Conservation (phyloP, 2,329 filamentous ascomycete genomes). For the Talaromyces sp. region DNA sequence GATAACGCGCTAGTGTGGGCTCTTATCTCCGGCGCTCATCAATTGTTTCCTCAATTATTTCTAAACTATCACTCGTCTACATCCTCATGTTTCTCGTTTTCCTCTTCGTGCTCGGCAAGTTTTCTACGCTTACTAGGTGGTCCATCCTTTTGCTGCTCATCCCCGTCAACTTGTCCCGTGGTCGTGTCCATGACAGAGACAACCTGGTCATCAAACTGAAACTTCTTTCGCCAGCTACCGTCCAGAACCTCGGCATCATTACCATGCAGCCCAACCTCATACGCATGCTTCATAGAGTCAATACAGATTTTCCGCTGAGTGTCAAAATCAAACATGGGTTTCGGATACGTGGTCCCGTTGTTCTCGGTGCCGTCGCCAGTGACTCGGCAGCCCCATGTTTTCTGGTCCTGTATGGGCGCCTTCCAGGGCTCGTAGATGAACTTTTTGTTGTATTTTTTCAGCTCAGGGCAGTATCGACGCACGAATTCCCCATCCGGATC, state of each 20-base stretch:
- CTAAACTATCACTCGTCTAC: background rate
- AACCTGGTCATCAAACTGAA: background rate
- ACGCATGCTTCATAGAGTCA: conserved; percentile 63
- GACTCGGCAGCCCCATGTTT: conserved; percentile 59
- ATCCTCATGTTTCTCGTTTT: conserved; percentile 13
- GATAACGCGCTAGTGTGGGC: conserved; percentile 9
- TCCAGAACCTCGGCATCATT: conserved; percentile 43
- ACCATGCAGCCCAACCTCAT: conserved; percentile 59
- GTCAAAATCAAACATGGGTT: conserved; percentile 71
- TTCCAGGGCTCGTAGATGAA: conserved; percentile 64
- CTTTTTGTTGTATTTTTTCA: conserved; percentile 56
- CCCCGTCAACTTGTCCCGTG: background rate
- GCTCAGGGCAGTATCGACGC: conserved; percentile 61
- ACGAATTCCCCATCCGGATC: conserved; percentile 61
- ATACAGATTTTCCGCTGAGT: conserved; percentile 59
- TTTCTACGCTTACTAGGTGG: conserved; percentile 4
- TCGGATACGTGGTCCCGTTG: conserved; percentile 55
- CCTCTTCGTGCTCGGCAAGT: conserved; percentile 3
- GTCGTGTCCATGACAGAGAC: conserved; percentile 3
- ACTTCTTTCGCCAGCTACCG: conserved; percentile 2
- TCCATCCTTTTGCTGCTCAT: background rate
- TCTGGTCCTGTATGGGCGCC: conserved; percentile 62
- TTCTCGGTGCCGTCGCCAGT: conserved; percentile 48
- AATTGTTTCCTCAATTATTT: background rate
- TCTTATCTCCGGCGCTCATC: conserved; percentile 14